phyloP scores from a whole-genome alignment of 2,329 filamentous ascomycete genomes.

The Stachybotrys echinatus region DNA sequence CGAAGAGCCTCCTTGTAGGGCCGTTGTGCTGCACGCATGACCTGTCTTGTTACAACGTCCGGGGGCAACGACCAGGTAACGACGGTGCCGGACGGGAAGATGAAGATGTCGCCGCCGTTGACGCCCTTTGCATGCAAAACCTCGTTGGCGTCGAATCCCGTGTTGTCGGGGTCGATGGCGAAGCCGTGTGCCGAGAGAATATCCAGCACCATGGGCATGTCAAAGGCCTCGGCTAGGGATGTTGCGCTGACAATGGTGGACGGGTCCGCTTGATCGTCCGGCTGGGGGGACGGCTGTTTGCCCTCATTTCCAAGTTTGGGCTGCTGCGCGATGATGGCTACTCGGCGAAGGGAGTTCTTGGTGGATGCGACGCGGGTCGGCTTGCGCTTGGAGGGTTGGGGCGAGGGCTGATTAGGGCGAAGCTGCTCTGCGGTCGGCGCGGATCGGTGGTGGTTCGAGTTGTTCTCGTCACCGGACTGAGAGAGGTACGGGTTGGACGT shows the following conservation, averaged over 20 bases:
- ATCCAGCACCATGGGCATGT: slow-evolving; percentile 55
- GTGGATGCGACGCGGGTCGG: slow-evolving; percentile 38
- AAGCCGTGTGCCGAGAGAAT: slow-evolving; percentile 56
- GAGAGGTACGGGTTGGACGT: slow-evolving; percentile 57
- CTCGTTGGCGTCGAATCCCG: slow-evolving; percentile 55
- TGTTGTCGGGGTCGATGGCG: slow-evolving; percentile 55
- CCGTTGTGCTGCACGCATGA: slow-evolving; percentile 71
- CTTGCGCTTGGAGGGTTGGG: slow-evolving; percentile 36
- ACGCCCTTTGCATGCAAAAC: slow-evolving; percentile 58
- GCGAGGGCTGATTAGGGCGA: neutral
- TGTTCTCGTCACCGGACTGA: slow-evolving; percentile 27
- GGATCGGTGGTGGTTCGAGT: slow-evolving; percentile 10
- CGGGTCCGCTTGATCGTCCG: slow-evolving; percentile 25
- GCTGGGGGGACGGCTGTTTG: slow-evolving; percentile 12
- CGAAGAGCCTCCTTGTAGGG: slow-evolving; percentile 63
- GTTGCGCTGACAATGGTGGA: slow-evolving; percentile 50
- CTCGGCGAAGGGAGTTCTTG: slow-evolving; percentile 74
- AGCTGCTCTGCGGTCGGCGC: slow-evolving; percentile 10
- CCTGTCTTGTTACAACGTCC: slow-evolving; percentile 65
- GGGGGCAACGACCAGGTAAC: slow-evolving; percentile 87
- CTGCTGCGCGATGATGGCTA: slow-evolving; percentile 79
- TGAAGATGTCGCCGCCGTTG: slow-evolving; percentile 79
- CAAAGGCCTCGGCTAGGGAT: slow-evolving; percentile 58
- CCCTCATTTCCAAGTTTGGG: slow-evolving; percentile 32
- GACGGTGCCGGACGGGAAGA: slow-evolving; percentile 91